Evolutionary conservation across 345 rosid species (phyloP).

Genomic region (Reutealis trisperma): DNA sequence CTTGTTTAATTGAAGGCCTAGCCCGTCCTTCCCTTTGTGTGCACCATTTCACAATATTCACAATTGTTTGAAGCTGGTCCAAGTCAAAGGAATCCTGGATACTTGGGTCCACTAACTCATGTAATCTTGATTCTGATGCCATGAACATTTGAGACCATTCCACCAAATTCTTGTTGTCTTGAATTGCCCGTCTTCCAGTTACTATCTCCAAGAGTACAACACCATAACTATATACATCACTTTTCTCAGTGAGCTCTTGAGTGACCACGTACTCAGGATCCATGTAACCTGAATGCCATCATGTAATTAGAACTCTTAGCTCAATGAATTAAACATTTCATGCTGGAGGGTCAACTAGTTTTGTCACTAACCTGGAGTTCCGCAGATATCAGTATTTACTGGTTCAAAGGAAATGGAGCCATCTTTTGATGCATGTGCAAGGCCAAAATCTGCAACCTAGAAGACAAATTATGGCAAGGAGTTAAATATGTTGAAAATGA

Average conservation of each 20-base stretch:
- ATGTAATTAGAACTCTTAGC: conserved; percentile 18
- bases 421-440: conserved; percentile 85
- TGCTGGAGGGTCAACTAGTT: conserved; percentile 9
- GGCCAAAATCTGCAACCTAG: conserved; percentile 98
- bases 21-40: conserved; percentile 76
- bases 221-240: conserved; percentile 92
- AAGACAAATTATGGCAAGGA: conserved; percentile 22
- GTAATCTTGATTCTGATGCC: conserved; percentile 52
- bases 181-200: conserved; percentile 73
- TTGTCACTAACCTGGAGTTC: conserved; percentile 83
- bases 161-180: conserved; percentile 73
- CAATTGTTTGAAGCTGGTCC: conserved; percentile 70
- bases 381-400: conserved; percentile 78
- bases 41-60: conserved; percentile 79
- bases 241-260: conserved; percentile 88
- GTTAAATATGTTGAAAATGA: background rate
- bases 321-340: background rate
- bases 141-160: conserved; percentile 63
- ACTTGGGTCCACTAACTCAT: conserved; percentile 65
- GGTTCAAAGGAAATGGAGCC: conserved; percentile 91
- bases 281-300: conserved; percentile 70
- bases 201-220: conserved; percentile 82
- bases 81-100: conserved; percentile 62
- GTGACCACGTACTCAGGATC: conserved; percentile 91
- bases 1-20: conserved; percentile 90